Percentiles rank a stretch among this genome's conserved stretches.
These are phyloP conservation scores for Gossypium schwendimanii DNA, from an alignment of 441 rosid genomes.

Conservation along the genomic window DNA sequence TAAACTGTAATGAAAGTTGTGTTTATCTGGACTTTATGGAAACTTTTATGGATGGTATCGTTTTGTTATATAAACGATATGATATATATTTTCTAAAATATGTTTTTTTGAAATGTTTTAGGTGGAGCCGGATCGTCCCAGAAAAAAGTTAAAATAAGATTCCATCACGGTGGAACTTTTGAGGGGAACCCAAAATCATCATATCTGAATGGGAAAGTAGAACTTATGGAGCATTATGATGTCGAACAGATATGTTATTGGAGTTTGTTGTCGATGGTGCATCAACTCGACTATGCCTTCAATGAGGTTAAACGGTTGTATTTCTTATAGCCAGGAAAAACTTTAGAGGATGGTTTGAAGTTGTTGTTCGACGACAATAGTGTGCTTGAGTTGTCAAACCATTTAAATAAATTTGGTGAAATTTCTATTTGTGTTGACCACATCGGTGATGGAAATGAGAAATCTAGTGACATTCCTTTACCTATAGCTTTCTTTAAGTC, in stretches of 20 bases:
- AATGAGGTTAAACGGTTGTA: not conserved
- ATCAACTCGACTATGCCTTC: not conserved
- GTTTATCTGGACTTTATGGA: not conserved
- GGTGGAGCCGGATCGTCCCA: not conserved
- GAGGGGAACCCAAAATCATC: not conserved
- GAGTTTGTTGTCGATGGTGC: not conserved
- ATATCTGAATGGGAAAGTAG: not conserved
- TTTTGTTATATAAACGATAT: not conserved
- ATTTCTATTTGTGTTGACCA: not conserved
- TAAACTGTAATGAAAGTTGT: not conserved
- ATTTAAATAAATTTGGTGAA: not conserved
- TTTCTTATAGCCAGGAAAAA: not conserved
- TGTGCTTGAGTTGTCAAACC: not conserved
- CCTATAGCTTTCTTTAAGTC: not conserved
- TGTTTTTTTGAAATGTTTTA: not conserved
- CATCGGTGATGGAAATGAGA: not conserved
- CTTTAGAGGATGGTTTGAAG: not conserved
- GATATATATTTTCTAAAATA: not conserved
- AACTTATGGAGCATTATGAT: not conserved
- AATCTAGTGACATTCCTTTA: not conserved
- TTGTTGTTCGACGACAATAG: not conserved
- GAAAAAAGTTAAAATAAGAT: not conserved
- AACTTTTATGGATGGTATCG: not conserved
- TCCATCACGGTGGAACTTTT: not conserved
- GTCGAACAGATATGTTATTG: not conserved